Conservation (phyloP, 1,284 basidiomycete species). For the Austroboletus novae-zelandiae region DNA sequence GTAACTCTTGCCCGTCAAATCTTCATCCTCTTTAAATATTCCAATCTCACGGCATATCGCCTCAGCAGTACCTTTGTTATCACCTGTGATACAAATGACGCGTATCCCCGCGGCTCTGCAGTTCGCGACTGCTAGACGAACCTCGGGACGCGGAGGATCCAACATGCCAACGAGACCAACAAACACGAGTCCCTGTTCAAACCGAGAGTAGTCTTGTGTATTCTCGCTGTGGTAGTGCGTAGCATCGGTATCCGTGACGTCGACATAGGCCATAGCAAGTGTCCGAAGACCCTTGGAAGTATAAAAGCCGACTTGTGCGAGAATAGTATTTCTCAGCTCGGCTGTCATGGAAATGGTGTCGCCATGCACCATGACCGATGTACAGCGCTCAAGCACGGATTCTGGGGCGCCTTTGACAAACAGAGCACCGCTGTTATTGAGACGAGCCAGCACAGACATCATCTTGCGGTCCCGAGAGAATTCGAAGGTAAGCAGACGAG, state of each 20-base stretch:
- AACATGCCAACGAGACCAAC: slow-evolving; percentile 97
- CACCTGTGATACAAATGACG: slow-evolving; percentile 97
- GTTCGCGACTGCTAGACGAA: slow-evolving; percentile 81
- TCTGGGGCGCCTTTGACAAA: slow-evolving; percentile 98
- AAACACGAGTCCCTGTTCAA: slow-evolving; percentile 90
- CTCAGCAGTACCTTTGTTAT: slow-evolving; percentile 98
- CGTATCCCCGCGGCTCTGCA: slow-evolving; percentile 94
- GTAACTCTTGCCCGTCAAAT: slow-evolving; percentile 88
- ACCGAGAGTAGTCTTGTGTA: slow-evolving; percentile 79
- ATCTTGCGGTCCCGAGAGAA: slow-evolving; percentile 98
- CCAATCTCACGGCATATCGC: slow-evolving; percentile 97
- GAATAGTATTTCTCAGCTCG: slow-evolving; percentile 59
- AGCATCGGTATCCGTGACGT: slow-evolving; percentile 75
- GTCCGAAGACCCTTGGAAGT: slow-evolving; percentile 85
- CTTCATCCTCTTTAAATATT: slow-evolving; percentile 82
- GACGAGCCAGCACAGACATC: slow-evolving; percentile 90
- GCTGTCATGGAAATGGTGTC: slow-evolving; percentile 63
- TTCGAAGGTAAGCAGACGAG: slow-evolving; percentile 90
- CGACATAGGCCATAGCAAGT: slow-evolving; percentile 87
- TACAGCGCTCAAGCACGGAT: slow-evolving; percentile 88
- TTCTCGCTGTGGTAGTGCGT: slow-evolving; percentile 79
- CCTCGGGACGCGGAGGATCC: slow-evolving; percentile 96
- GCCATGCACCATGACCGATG: slow-evolving; percentile 68
- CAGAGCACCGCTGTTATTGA: slow-evolving; percentile 60
- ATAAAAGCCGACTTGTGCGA: slow-evolving; percentile 70